These are phyloP conservation scores for Mimosa pudica DNA, from an alignment of 306 rosid genomes.

Conservation along the genomic window DNA sequence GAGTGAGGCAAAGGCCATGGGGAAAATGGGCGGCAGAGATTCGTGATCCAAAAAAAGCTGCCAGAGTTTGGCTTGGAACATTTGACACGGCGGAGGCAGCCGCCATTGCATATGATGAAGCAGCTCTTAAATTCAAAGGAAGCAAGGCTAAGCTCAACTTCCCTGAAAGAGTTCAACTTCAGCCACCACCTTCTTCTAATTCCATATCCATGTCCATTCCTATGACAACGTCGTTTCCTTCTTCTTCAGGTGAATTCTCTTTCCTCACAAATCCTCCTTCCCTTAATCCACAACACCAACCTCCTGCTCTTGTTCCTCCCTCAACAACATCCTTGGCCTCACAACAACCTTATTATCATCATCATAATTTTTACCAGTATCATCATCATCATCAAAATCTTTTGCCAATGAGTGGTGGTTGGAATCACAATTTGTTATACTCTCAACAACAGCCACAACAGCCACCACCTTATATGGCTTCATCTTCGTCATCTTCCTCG, in stretches of 20 bases:
- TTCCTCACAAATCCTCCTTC: conserved; percentile 35
- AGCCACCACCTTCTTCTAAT: neutral
- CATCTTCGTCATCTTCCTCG: conserved; percentile 29
- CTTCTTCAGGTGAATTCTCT: conserved; percentile 28
- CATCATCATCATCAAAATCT: conserved; percentile 33
- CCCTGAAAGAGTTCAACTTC: conserved; percentile 71
- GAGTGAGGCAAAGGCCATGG: conserved; percentile 94
- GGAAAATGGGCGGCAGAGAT: conserved; percentile 95
- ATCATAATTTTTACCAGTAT: conserved; percentile 16
- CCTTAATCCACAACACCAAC: conserved; percentile 9
- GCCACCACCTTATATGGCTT: neutral
- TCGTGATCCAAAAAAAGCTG: conserved; percentile 81
- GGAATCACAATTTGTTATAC: conserved; percentile 11
- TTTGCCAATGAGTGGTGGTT: neutral
- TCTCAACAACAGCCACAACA: neutral
- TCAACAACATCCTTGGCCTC: conserved; percentile 4
- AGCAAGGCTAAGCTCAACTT: conserved; percentile 92
- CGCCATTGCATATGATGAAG: conserved; percentile 79
- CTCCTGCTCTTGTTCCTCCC: neutral
- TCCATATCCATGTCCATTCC: too few species aligned
- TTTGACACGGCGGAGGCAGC: conserved; percentile 87
- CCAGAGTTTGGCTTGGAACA: conserved; percentile 90
- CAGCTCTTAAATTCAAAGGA: conserved; percentile 90
- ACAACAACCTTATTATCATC: conserved; percentile 38
- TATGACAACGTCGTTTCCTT: neutral